A percentile compares a stretch with the other conserved stretches of the same genome.
These are phyloP conservation scores for Coniochaeta sp. DNA, from an alignment of 2,329 filamentous ascomycete species.

Conservation along the genomic window DNA sequence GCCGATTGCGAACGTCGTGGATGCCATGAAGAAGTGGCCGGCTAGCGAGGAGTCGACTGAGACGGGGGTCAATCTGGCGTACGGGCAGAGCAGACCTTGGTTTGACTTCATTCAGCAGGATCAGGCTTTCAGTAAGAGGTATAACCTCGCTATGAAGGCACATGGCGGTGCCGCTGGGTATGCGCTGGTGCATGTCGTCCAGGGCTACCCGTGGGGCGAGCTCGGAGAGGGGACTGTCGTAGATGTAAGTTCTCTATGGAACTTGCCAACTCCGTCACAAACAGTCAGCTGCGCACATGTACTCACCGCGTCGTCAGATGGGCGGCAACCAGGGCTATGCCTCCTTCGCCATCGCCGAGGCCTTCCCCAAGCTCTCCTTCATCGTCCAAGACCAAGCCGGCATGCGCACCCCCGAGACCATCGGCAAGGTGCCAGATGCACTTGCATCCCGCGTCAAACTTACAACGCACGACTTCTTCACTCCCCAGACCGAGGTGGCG, in stretches of 20 bases:
- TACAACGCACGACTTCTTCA: constrained; percentile 21
- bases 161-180: constrained; percentile 14
- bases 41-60: constrained; percentile 14
- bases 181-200: constrained; percentile 12
- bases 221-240: constrained; percentile 16
- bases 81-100: neutral
- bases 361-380: constrained; percentile 16
- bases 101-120: constrained; percentile 21
- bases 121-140: constrained; percentile 9
- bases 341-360: constrained; percentile 13
- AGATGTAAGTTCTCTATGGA: constrained; percentile 15
- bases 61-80: neutral
- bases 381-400: constrained; percentile 16
- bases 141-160: constrained; percentile 24
- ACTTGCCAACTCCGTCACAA: constrained; percentile 3
- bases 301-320: constrained; percentile 5
- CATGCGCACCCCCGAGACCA: constrained; percentile 11
- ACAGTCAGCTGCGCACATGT: neutral
- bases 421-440: constrained; percentile 12
- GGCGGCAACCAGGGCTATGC: constrained; percentile 13
- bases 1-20: constrained; percentile 21
- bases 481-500: constrained; percentile 16
- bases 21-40: constrained; percentile 28
- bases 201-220: constrained; percentile 14
- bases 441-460: constrained; percentile 14